Conservation (phyloP, 2,329 filamentous ascomycete species). For the Dryadomyces quercus-mongolicae region DNA sequence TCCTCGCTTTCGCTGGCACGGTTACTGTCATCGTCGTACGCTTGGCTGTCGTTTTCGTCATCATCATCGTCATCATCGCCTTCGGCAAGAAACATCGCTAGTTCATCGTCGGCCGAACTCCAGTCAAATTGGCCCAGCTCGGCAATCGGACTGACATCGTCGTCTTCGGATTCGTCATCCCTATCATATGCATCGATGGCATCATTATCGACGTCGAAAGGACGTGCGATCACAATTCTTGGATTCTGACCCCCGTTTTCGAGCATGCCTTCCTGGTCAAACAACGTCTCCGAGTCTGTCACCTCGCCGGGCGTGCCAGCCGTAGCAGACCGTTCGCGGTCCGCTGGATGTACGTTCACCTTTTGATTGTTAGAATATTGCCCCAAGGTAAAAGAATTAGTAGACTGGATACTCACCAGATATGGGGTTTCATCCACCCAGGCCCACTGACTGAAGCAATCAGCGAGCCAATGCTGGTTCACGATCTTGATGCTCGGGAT, state of each 20-base stretch:
- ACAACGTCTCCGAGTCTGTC: conserved; percentile 16
- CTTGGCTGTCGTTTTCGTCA: conserved; percentile 18
- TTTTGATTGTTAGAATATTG: conserved; percentile 8
- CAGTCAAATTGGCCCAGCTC: conserved; percentile 48
- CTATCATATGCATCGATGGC: conserved; percentile 22
- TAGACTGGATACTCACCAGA: conserved; percentile 24
- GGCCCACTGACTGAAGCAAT: conserved; percentile 75
- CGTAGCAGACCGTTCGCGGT: conserved; percentile 28
- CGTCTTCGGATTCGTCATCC: conserved; percentile 35
- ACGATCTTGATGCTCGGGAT: conserved; percentile 81
- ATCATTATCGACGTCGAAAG: conserved; percentile 9
- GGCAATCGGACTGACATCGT: conserved; percentile 38
- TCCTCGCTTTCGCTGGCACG: conserved; percentile 24
- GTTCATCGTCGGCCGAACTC: conserved; percentile 55
- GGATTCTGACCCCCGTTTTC: conserved; percentile 10
- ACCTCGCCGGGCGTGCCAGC: conserved; percentile 21
- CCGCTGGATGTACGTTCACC: conserved; percentile 61
- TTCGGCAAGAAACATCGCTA: conserved; percentile 59
- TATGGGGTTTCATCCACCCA: conserved; percentile 69
- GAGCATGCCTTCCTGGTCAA: conserved; percentile 18
- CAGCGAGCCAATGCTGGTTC: conserved; percentile 77
- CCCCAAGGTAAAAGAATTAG: neutral
- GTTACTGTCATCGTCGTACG: conserved; percentile 22
- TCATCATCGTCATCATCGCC: conserved; percentile 36
- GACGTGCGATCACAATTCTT: neutral